Percentiles rank a stretch among this genome's conserved stretches.
Conservation (phyloP, 2,329 filamentous ascomycete species). For the Exophiala mesophila region DNA sequence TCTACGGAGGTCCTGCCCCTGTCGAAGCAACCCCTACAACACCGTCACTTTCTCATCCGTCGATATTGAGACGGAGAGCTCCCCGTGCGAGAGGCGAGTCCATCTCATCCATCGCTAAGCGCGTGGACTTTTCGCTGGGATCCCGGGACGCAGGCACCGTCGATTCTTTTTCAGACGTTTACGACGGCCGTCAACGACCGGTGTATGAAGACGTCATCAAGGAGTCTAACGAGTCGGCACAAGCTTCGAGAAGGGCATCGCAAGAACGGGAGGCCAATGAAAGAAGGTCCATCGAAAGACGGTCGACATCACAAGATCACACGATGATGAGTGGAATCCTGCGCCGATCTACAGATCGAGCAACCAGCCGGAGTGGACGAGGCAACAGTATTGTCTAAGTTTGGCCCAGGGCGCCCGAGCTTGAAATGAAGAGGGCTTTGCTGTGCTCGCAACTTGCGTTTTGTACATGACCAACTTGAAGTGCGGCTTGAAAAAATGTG, state of each 20-base stretch:
- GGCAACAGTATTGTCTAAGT: background rate
- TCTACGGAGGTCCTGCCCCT: conserved; percentile 32
- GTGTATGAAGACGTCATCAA: conserved; percentile 35
- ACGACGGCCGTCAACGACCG: conserved; percentile 49
- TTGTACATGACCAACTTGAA: no score
- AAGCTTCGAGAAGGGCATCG: conserved; percentile 19
- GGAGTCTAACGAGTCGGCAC: conserved; percentile 30
- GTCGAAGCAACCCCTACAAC: conserved; percentile 21
- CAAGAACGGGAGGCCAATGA: conserved; percentile 14
- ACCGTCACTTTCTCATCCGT: conserved; percentile 33
- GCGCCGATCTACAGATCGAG: conserved; percentile 25
- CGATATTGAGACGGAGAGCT: conserved; percentile 52
- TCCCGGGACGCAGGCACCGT: conserved; percentile 49
- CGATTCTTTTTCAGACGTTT: conserved; percentile 59
- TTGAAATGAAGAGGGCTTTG: no score
- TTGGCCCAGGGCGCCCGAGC: no score
- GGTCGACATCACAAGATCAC: conserved; percentile 24
- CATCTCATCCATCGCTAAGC: conserved; percentile 53
- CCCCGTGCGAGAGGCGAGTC: conserved; percentile 54
- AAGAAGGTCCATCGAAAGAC: conserved; percentile 3
- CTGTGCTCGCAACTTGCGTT: no score
- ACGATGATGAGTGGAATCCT: conserved; percentile 25
- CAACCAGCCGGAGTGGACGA: background rate
- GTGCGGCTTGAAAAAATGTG: no score
- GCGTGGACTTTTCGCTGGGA: conserved; percentile 67